phyloP scores from a whole-genome alignment of 2,329 filamentous ascomycete species.

The Phialophora expanda region DNA sequence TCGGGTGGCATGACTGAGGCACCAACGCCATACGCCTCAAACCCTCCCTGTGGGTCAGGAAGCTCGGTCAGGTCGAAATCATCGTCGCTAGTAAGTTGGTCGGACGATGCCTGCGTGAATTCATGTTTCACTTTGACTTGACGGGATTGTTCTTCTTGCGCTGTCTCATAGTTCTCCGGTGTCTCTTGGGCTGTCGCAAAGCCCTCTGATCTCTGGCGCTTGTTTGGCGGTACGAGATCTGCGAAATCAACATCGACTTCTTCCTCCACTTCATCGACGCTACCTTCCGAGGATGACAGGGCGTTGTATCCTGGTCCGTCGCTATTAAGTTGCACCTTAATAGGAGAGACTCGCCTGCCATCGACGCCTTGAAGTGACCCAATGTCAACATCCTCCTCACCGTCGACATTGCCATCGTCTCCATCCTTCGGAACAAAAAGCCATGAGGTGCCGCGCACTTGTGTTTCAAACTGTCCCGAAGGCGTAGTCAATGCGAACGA shows the following conservation, averaged over 20 bases:
- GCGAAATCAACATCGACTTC: slow-evolving; percentile 3
- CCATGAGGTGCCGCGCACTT: slow-evolving; percentile 5
- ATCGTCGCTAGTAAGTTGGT: slow-evolving; percentile 5
- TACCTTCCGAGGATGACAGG: neutral
- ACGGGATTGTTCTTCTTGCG: slow-evolving; percentile 18
- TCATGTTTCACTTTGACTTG: neutral
- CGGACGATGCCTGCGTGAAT: slow-evolving; percentile 30
- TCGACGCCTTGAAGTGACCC: neutral
- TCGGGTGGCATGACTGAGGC: slow-evolving; percentile 14
- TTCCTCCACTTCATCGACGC: neutral
- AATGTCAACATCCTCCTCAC: slow-evolving; percentile 2
- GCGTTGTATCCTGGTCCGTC: neutral
- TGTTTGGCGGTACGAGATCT: neutral
- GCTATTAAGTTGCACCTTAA: neutral
- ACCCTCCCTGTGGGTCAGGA: slow-evolving; percentile 41
- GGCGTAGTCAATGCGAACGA: neutral
- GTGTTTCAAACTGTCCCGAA: neutral
- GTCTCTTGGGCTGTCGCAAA: slow-evolving; percentile 31
- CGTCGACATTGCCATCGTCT: neutral
- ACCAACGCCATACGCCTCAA: slow-evolving; percentile 32
- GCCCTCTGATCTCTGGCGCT: slow-evolving; percentile 6
- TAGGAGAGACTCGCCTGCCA: neutral
- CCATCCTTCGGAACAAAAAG: slow-evolving; percentile 22
- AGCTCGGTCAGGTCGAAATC: slow-evolving; percentile 27
- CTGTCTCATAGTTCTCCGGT: slow-evolving; percentile 30